Conservation (phyloP, 805 yeast species). For the Myxozyma udenii region DNA sequence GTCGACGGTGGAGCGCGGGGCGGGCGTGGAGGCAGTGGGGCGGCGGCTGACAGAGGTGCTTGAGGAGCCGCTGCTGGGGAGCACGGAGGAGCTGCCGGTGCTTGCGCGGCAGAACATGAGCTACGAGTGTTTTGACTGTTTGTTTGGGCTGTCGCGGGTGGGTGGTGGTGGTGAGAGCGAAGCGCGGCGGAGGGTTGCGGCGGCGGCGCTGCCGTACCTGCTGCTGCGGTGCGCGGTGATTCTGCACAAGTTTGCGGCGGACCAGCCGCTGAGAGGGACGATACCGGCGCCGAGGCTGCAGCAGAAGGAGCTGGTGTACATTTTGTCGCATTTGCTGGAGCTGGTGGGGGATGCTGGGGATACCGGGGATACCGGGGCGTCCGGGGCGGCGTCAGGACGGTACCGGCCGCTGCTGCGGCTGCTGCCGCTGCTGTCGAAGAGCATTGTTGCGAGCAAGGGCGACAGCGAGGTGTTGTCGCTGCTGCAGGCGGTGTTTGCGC, state of each 20-base stretch:
- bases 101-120: slow-evolving; percentile 51
- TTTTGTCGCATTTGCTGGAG: slow-evolving; percentile 29
- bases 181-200: slow-evolving; percentile 30
- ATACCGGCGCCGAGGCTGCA: slow-evolving; percentile 69
- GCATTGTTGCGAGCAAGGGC: slow-evolving; percentile 23
- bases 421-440: slow-evolving; percentile 27
- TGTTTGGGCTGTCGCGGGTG: slow-evolving; percentile 43
- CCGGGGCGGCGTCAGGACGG: not conserved
- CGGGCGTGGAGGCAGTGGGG: slow-evolving; percentile 33
- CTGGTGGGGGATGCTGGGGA: slow-evolving; percentile 6
- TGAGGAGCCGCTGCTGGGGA: slow-evolving; percentile 56
- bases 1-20: slow-evolving; percentile 34
- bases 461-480: slow-evolving; percentile 21
- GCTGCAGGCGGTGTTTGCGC: slow-evolving; percentile 24
- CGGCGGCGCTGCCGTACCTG: slow-evolving; percentile 47
- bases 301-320: slow-evolving; percentile 52
- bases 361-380: not conserved
- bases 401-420: slow-evolving; percentile 23
- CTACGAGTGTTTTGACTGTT: slow-evolving; percentile 53
- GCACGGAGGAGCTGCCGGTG: slow-evolving; percentile 51
- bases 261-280: slow-evolving; percentile 53
- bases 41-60: slow-evolving; percentile 46
- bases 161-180: slow-evolving; percentile 28
- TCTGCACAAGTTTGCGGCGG: slow-evolving; percentile 62
- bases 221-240: slow-evolving; percentile 58